Conservation (phyloP, 768 basidiomycete species). For the Amylocystis lapponica region DNA sequence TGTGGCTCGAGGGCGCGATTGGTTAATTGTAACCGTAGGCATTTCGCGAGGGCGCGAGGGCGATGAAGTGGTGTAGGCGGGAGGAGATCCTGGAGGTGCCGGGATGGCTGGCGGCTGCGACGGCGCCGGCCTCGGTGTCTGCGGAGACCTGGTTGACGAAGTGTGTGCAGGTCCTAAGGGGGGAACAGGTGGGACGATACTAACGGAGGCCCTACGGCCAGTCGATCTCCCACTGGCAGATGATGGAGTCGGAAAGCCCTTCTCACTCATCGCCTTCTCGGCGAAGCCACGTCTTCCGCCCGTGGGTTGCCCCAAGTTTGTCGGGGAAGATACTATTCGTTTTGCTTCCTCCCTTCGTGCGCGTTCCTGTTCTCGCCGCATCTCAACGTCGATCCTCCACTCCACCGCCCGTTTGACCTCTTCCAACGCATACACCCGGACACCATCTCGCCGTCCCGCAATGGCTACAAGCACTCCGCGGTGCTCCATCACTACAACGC, state of each 20-base stretch:
- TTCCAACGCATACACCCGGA: conserved; percentile 83
- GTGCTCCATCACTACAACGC: conserved; percentile 89
- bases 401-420: conserved; percentile 83
- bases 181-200: conserved; percentile 12
- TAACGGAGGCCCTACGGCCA: conserved; percentile 19
- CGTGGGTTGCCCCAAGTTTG: conserved; percentile 38
- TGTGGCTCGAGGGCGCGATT: conserved; percentile 41
- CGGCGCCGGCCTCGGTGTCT: conserved; percentile 1
- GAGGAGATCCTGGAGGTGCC: conserved; percentile 48
- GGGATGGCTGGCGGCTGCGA: conserved; percentile 4
- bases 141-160: conserved; percentile 3
- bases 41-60: conserved; percentile 29
- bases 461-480: conserved; percentile 88
- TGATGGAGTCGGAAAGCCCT: conserved; percentile 4
- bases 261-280: conserved; percentile 9
- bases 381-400: conserved; percentile 80
- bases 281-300: conserved; percentile 43
- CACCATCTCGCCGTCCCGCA: conserved; percentile 80
- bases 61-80: conserved; percentile 46
- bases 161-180: conserved; percentile 11
- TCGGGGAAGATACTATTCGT: conserved; percentile 28
- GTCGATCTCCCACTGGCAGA: conserved; percentile 12
- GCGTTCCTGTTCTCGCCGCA: conserved; percentile 69
- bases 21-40: conserved; percentile 38
- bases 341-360: conserved; percentile 63